Base-by-base conservation (phyloP, 352 stramenopile genomes). In the Phytophthora litchii region DNA sequence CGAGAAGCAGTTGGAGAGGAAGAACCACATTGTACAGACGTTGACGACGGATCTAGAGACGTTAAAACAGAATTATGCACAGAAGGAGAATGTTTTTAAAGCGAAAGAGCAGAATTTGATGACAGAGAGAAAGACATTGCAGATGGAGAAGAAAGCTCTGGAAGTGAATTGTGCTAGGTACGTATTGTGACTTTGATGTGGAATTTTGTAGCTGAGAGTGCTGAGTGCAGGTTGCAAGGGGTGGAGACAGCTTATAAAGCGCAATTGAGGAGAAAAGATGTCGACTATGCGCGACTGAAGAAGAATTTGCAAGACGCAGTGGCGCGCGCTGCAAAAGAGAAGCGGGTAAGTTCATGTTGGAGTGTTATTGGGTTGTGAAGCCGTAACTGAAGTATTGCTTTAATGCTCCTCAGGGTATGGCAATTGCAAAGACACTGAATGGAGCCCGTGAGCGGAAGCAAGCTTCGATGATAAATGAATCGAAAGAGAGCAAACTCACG, bases 181-280 rank as follows among this genome's bases (percentile, higher is more conserved):
- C 9, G 37, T 13, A 9, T 17, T 31, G 1, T 52, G 20, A 25
- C 23, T 53, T 14, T 32, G 19, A 20, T 10, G 10, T 10, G 27
- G 7, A 36, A 19, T 37, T 10, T 17, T 60, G 41, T 21, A 36
- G 32, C 29, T 50, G 23, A 32, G 40, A 16, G 23, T 46, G 2
- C 17, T 13, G 0, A 23, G 12, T 48, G 37, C 42, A 85, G 77
- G 29, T 51, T 94, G 47, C 82, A 92, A 62, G 83, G 84, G 7
- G 74, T 90, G 5, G 82, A 92, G 58, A 89, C 81, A 23, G 78
- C 77, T 7, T 92, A 77, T 53, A 92, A 91, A 42, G 76, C 85
- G 4, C 81, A 94, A 42, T 27, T 94, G 49, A 73, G 83, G 19
- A 76, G 74, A 32, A 91, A 91, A 51, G 85, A 94, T 57, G 70